These are phyloP conservation scores for Paramecium sexaurelia DNA, from an alignment of 73 alveolate genomes.

Conservation along the genomic window DNA sequence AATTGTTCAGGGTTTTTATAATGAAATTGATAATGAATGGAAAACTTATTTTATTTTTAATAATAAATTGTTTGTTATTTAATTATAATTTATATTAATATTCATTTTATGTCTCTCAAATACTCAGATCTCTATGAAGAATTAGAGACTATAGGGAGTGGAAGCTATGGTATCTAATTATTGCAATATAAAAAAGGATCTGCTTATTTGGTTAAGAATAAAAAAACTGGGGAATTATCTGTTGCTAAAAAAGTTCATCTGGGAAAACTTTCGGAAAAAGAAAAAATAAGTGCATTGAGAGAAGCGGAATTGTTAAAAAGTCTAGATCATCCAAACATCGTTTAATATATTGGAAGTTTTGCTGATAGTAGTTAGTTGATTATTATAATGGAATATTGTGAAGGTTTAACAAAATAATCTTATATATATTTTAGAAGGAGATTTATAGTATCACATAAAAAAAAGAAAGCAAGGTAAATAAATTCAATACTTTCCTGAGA, in stretches of 20 bases:
- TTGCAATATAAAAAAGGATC: constrained; percentile 67
- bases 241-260: constrained; percentile 85
- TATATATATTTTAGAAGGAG: constrained; percentile 71
- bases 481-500: constrained; percentile 77
- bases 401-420: constrained; percentile 56
- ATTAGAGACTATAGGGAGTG: constrained; percentile 75
- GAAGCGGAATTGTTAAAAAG: constrained; percentile 78
- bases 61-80: background rate
- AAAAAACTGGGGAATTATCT: constrained; percentile 50
- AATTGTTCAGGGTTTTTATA: too few relatives aligned
- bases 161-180: constrained; percentile 73
- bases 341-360: constrained; percentile 88
- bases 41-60: background rate
- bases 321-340: constrained; percentile 91
- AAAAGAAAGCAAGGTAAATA: constrained; percentile 70
- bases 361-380: constrained; percentile 79
- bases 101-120: background rate
- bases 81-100: background rate
- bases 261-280: constrained; percentile 74
- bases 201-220: constrained; percentile 74
- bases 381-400: constrained; percentile 92
- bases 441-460: constrained; percentile 80
- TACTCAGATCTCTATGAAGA: constrained; percentile 43
- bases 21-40: too few relatives aligned
- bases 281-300: constrained; percentile 74